Percentiles rank a stretch among this genome's conserved stretches.
These are phyloP conservation scores for Pseudogymnoascus sp. DNA, from an alignment of 2,329 filamentous ascomycete genomes.

Conservation along the genomic window DNA sequence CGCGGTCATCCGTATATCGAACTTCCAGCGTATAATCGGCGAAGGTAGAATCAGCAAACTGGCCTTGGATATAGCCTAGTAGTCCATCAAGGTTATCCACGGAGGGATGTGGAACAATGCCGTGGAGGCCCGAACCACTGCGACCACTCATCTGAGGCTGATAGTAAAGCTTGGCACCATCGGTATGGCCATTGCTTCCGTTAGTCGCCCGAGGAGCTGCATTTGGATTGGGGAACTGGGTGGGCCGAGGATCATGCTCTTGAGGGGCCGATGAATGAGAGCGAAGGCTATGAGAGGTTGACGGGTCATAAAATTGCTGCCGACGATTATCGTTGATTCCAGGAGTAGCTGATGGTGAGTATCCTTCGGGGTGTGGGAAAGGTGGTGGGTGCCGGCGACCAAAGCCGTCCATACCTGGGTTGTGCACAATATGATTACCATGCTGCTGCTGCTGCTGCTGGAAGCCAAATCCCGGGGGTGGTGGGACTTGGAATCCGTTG, in stretches of 20 bases:
- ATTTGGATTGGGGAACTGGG: conserved; percentile 32
- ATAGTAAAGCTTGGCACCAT: conserved; percentile 25
- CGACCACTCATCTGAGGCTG: conserved; percentile 20
- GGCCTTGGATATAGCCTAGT: conserved; percentile 33
- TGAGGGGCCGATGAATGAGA: conserved; percentile 50
- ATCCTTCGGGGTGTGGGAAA: conserved; percentile 29
- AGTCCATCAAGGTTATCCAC: conserved; percentile 32
- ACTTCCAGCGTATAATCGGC: conserved; percentile 43
- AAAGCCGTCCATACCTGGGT: background rate
- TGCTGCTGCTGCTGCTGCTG: background rate
- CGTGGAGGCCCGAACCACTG: conserved; percentile 14
- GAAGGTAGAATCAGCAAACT: conserved; percentile 34
- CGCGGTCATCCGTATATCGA: conserved; percentile 35
- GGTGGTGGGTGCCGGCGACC: conserved; percentile 22
- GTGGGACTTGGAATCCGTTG: conserved; percentile 19
- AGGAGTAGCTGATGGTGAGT: conserved; percentile 28
- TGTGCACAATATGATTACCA: background rate
- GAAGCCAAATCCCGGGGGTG: conserved; percentile 6
- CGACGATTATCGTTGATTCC: conserved; percentile 16
- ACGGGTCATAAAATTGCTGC: conserved; percentile 38
- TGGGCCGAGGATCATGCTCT: conserved; percentile 31
- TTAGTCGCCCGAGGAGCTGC: conserved; percentile 35
- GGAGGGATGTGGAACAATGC: conserved; percentile 12
- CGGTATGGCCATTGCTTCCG: conserved; percentile 30
- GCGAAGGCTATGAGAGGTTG: conserved; percentile 54